Percentiles rank a stretch among this genome's conserved stretches.
Evolutionary conservation across 2,329 filamentous ascomycete species (phyloP).

Genomic region (Botrytis pseudocinerea): DNA sequence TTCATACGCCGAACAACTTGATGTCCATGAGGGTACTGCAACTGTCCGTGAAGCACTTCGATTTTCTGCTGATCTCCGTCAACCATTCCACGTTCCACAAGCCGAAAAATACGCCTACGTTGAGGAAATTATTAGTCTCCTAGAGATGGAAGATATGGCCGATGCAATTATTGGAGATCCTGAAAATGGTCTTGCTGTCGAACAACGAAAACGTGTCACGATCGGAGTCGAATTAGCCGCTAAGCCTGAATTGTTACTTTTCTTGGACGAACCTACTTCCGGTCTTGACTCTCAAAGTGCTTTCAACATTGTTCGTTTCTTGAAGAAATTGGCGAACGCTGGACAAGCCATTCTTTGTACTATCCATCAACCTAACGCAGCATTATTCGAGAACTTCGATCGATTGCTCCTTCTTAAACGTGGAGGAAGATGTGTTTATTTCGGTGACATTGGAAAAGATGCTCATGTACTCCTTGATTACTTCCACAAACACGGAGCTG

Average conservation of each 20-base stretch:
- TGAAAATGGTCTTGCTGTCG: conserved; percentile 61
- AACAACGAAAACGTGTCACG: conserved; percentile 68
- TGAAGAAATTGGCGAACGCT: conserved; percentile 58
- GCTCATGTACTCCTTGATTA: conserved; percentile 56
- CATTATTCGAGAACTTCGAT: conserved; percentile 70
- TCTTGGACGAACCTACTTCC: conserved; percentile 60
- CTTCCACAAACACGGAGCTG: conserved; percentile 47
- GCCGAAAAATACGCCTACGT: conserved; percentile 66
- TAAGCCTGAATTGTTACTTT: conserved; percentile 59
- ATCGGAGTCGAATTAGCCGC: conserved; percentile 62
- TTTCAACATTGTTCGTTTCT: conserved; percentile 61
- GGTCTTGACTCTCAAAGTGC: conserved; percentile 59
- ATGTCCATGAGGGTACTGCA: conserved; percentile 61
- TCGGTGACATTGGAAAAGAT: conserved; percentile 65
- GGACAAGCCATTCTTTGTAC: conserved; percentile 71
- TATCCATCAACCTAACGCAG: conserved; percentile 70
- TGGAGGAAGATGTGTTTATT: conserved; percentile 67
- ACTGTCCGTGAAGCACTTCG: conserved; percentile 66
- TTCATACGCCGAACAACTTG: conserved; percentile 65
- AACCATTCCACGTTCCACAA: conserved; percentile 57
- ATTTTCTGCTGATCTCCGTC: conserved; percentile 65
- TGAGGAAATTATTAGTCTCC: conserved; percentile 62
- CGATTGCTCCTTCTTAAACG: conserved; percentile 62
- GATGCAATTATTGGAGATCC: conserved; percentile 65
- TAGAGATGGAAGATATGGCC: conserved; percentile 66